phyloP scores from a whole-genome alignment of 129 eudicot species.

The Deinandra increscens region DNA sequence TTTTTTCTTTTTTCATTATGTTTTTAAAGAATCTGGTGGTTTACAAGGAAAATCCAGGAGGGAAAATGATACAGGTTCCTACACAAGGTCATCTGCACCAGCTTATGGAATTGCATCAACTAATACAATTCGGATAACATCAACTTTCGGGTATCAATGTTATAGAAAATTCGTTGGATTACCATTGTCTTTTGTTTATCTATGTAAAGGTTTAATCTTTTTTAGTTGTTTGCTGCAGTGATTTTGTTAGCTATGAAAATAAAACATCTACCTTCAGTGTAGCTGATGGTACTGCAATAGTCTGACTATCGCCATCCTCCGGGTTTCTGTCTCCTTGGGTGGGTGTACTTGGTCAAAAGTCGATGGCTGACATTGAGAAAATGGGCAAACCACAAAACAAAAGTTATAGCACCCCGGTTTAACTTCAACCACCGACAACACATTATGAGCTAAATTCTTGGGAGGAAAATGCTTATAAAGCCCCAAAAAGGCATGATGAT shows the following conservation, averaged over 20 bases:
- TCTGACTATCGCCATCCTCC: constrained; percentile 51
- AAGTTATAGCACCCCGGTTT: constrained; percentile 27
- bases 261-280: constrained; percentile 36
- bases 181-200: neutral
- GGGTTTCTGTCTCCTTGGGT: constrained; percentile 70
- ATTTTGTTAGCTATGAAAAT: constrained; percentile 43
- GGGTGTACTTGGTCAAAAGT: constrained; percentile 72
- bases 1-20: neutral
- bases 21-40: constrained; percentile 51
- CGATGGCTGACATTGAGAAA: constrained; percentile 98
- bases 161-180: neutral
- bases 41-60: constrained; percentile 56
- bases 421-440: constrained; percentile 40
- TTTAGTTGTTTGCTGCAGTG: constrained; percentile 41
- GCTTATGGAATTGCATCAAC: constrained; percentile 40
- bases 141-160: constrained; percentile 44
- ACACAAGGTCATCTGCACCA: constrained; percentile 47
- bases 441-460: constrained; percentile 27
- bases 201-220: neutral
- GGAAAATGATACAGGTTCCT: constrained; percentile 65
- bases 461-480: constrained; percentile 38
- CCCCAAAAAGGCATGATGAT: constrained; percentile 31
- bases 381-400: constrained; percentile 89
- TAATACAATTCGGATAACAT: constrained; percentile 41
- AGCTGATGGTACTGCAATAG: constrained; percentile 43